Evolutionary conservation across 2,329 filamentous ascomycete species (phyloP), one percentile per base, ranked within the genome.

Genomic region (Fusarium xylarioides): DNA sequence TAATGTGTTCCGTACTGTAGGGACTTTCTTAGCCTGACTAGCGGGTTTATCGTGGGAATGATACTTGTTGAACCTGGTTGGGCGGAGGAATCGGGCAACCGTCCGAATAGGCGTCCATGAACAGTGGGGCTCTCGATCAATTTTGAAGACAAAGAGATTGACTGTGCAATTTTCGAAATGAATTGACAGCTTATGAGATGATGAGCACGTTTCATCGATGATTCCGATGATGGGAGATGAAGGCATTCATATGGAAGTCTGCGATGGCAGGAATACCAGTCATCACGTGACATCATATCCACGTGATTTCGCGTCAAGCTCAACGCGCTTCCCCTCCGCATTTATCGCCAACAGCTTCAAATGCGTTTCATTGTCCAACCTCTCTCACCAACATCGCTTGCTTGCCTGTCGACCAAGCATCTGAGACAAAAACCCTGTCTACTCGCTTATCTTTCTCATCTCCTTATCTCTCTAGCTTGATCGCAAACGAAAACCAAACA

Each of bases 271-370:
- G 9, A 19, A 15, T 11, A 4, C 1, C 1, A 0, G 0, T 0
- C 2, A 0, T 43, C 70, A 74, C 63, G 67, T 74, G 71, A 37
- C 21, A 43, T 6, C 7, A 30, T 14, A 0, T 0, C 0, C 74
- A 76, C 75, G 67, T 76, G 75, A 76, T 23, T 37, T 34, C 75
- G 75, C 73, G 75, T 74, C 50, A 50, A 19, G 26, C 30, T 40
- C 32, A 64, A 73, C 73, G 73, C 74, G 75, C 54, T 53, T 52
- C 53, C 71, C 64, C 67, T 71, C 49, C 65, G 23, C 23, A 44
- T 34, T 55, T 46, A 74, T 70, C 57, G 37, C 71, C 54, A 62
- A 23, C 68, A 59, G 66, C 53, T n/a, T 73, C 60, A 56, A 35
- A 18, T 53, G 23, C 35, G 50, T 34, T 60, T 55, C 26, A 59